Conservation (phyloP, 495 filamentous ascomycete genomes). For the Neurospora sp. region DNA sequence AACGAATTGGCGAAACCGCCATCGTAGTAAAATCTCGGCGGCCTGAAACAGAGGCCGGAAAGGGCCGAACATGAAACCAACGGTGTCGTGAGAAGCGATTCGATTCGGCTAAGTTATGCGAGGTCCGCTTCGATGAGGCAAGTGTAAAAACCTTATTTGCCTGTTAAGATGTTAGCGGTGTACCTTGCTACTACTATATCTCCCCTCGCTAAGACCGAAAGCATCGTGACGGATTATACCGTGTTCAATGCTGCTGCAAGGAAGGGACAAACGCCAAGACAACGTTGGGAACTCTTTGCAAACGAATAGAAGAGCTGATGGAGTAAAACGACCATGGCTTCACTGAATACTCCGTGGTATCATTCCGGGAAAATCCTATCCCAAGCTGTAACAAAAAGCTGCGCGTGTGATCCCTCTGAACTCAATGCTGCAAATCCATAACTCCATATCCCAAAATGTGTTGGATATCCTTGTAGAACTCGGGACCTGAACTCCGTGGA, state of each 20-base stretch:
- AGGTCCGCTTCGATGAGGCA: background rate
- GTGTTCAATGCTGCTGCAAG: no score
- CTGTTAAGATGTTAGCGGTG: background rate
- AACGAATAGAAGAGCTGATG: no score
- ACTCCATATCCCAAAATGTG: background rate
- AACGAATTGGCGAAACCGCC: background rate
- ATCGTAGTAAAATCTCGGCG: background rate
- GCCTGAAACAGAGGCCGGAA: background rate
- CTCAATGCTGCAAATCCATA: background rate
- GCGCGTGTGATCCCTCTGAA: background rate
- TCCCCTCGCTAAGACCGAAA: background rate
- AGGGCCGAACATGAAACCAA: background rate
- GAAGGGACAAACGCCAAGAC: no score
- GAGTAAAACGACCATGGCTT: no score
- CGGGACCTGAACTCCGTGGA: background rate
- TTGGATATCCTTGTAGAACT: background rate
- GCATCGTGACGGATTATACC: no score
- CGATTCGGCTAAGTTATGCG: background rate
- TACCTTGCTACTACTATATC: background rate
- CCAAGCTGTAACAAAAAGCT: background rate
- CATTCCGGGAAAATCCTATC: background rate
- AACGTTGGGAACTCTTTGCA: no score
- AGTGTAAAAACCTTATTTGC: background rate
- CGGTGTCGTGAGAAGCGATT: background rate
- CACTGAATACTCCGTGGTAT: background rate